Percentiles rank a stretch among this genome's conserved stretches.
Evolutionary conservation across 164 flowering plant species (phyloP).

Genomic region (Paratinospora sagittata): DNA sequence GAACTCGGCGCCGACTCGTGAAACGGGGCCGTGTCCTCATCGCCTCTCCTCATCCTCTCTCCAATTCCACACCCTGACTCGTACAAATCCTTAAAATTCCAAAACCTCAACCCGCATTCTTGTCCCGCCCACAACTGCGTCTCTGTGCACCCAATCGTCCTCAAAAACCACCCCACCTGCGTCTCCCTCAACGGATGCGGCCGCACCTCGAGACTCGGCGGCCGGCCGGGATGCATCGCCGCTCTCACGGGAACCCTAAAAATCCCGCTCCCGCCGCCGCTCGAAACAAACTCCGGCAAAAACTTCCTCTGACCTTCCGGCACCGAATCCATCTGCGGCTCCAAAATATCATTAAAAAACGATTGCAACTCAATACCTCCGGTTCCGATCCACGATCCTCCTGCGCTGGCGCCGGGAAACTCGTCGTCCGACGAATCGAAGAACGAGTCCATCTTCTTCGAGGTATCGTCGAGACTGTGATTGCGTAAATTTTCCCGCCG

Average conservation of each 20-base stretch:
- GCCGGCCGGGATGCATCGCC: slow-evolving; percentile 74
- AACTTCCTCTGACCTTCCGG: neutral
- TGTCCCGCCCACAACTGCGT: slow-evolving; percentile 91
- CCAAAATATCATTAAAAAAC: neutral
- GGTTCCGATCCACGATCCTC: neutral
- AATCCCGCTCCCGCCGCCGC: slow-evolving; percentile 58
- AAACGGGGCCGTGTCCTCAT: slow-evolving; percentile 80
- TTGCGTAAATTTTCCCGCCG: neutral
- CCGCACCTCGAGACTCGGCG: slow-evolving; percentile 75
- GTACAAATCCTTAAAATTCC: slow-evolving; percentile 48
- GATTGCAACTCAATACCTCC: neutral
- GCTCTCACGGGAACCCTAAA: slow-evolving; percentile 65
- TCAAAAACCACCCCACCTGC: slow-evolving; percentile 66
- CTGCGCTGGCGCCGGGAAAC: neutral
- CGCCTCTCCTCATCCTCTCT: slow-evolving; percentile 49
- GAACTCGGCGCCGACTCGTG: slow-evolving; percentile 53
- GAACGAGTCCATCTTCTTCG: slow-evolving; percentile 1
- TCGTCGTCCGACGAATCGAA: neutral
- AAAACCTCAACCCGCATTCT: slow-evolving; percentile 63
- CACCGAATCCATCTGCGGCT: neutral
- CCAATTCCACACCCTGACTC: slow-evolving; percentile 35
- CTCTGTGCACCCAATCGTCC: slow-evolving; percentile 65
- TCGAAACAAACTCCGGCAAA: slow-evolving; percentile 64
- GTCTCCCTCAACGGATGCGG: slow-evolving; percentile 93
- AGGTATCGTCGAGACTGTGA: neutral